Percentiles rank a stretch among this genome's conserved stretches.
Conservation (phyloP, 2,329 filamentous ascomycete species). For the Colletotrichum caudatum region DNA sequence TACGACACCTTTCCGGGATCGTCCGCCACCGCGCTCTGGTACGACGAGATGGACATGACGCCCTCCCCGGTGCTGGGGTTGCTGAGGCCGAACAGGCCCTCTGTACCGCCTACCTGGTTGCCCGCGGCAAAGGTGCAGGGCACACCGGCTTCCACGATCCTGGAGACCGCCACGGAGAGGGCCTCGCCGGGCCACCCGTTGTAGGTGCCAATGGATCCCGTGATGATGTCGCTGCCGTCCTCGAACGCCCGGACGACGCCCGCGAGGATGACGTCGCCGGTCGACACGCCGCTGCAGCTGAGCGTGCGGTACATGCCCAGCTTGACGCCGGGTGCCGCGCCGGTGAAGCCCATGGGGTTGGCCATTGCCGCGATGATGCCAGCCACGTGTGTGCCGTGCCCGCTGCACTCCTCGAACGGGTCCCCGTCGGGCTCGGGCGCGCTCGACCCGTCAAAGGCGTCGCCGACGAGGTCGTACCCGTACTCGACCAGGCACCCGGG, state of each 20-base stretch:
- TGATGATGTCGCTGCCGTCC: slow-evolving; percentile 63
- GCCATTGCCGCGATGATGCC: slow-evolving; percentile 59
- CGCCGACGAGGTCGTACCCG: slow-evolving; percentile 59
- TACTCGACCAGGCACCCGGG: slow-evolving; percentile 57
- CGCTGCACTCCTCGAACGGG: slow-evolving; percentile 53
- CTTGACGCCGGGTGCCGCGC: slow-evolving; percentile 54
- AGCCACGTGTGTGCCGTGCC: slow-evolving; percentile 60
- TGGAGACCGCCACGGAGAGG: slow-evolving; percentile 61
- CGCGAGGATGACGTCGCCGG: slow-evolving; percentile 54
- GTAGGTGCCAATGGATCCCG: slow-evolving; percentile 62
- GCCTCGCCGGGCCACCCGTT: slow-evolving; percentile 66
- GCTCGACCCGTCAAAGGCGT: slow-evolving; percentile 48
- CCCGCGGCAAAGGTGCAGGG: slow-evolving; percentile 66
- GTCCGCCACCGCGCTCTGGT: slow-evolving; percentile 55
- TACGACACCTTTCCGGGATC: slow-evolving; percentile 36
- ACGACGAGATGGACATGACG: slow-evolving; percentile 63
- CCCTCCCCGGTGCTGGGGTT: slow-evolving; percentile 61
- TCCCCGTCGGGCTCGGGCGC: slow-evolving; percentile 52
- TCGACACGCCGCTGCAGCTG: slow-evolving; percentile 48
- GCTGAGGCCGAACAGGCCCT: slow-evolving; percentile 63
- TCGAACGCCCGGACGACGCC: slow-evolving; percentile 56
- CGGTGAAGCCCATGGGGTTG: slow-evolving; percentile 53
- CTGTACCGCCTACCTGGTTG: slow-evolving; percentile 55
- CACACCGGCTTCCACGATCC: slow-evolving; percentile 66
- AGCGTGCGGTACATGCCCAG: slow-evolving; percentile 56